Conservation (phyloP, 78 protist species). For the Tieghemostelium lacteum region DNA sequence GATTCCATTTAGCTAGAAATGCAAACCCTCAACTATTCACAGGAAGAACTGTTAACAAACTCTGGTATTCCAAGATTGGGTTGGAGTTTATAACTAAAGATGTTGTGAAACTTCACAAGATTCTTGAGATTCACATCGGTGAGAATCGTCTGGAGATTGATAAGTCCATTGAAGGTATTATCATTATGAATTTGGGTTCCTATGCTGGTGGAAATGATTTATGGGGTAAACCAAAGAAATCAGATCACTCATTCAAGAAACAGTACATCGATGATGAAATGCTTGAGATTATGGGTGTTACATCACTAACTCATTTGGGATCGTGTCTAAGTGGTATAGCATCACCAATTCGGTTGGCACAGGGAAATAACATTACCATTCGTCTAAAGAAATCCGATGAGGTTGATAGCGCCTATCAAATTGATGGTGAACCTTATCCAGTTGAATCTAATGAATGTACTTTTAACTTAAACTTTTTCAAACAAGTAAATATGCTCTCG, state of each 20-base stretch:
- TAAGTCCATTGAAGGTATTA: conserved; percentile 34
- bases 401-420: conserved; percentile 19
- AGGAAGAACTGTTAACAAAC: conserved; percentile 62
- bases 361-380: conserved; percentile 32
- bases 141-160: conserved; percentile 7
- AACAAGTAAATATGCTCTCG: conserved; percentile 46
- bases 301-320: conserved; percentile 49
- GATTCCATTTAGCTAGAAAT: conserved; percentile 80
- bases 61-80: conserved; percentile 81
- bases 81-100: conserved; percentile 52
- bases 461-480: conserved; percentile 2
- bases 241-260: not conserved
- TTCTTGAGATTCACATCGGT: conserved; percentile 15
- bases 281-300: conserved; percentile 75
- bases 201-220: conserved; percentile 65
- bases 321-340: conserved; percentile 6
- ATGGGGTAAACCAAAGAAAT: conserved; percentile 6
- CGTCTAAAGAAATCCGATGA: not conserved
- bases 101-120: not conserved
- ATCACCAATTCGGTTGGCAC: conserved; percentile 59
- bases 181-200: conserved; percentile 30
- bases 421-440: conserved; percentile 78
- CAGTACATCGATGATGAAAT: conserved; percentile 65
- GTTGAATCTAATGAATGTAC: conserved; percentile 16
- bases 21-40: conserved; percentile 74